phyloP scores from a whole-genome alignment of 2,329 filamentous ascomycete species.

The Aspergillus melleus region DNA sequence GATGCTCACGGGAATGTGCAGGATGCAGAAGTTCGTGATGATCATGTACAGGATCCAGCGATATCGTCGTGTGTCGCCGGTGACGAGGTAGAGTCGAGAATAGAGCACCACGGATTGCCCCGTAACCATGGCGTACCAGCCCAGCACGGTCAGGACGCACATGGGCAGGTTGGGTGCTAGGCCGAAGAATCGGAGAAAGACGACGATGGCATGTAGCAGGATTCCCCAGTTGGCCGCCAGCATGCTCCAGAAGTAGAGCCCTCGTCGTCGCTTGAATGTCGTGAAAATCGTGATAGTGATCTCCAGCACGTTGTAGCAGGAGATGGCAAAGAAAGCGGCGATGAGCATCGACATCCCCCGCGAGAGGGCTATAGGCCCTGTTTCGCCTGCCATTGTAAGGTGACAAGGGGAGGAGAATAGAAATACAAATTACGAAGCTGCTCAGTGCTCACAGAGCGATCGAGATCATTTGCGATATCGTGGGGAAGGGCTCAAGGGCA shows the following conservation, averaged over 20 bases:
- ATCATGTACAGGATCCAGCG: conserved; percentile 43
- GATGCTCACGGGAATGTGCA: conserved; percentile 35
- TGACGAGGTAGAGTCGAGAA: conserved; percentile 47
- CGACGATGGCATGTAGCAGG: conserved; percentile 33
- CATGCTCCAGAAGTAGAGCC: conserved; percentile 51
- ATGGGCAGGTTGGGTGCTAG: not conserved
- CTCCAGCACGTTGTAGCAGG: conserved; percentile 45
- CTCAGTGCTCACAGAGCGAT: not conserved
- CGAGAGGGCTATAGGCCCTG: not conserved
- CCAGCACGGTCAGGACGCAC: conserved; percentile 19
- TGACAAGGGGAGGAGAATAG: not conserved
- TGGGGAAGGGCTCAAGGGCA: not conserved
- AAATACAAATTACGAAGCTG: not conserved
- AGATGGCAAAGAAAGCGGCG: conserved; percentile 10
- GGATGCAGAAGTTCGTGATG: conserved; percentile 34
- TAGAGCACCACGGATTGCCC: conserved; percentile 47
- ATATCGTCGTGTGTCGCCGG: conserved; percentile 31
- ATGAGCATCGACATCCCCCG: not conserved
- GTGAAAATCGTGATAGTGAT: conserved; percentile 44
- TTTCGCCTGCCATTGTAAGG: not conserved
- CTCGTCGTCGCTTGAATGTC: conserved; percentile 42
- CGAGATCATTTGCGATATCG: not conserved
- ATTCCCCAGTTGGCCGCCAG: conserved; percentile 39
- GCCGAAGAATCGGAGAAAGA: conserved; percentile 9
- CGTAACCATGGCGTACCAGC: conserved; percentile 41